phyloP scores from a whole-genome alignment of 75 land plant species.

The Sequoia sempervirens region DNA sequence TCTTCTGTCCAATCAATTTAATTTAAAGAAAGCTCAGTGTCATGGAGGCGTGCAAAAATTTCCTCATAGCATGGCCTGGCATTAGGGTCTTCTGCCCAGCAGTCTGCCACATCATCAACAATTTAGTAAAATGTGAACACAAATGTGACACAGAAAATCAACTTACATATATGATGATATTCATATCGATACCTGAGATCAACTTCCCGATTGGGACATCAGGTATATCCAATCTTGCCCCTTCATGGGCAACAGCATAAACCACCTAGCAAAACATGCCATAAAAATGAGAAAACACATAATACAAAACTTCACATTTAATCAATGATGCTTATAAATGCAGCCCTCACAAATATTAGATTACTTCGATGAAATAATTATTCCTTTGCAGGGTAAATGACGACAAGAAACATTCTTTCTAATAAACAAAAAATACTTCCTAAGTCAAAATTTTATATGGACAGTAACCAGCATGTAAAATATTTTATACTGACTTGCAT shows the following conservation, averaged over 20 bases:
- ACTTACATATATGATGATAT: background rate
- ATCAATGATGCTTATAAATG: background rate
- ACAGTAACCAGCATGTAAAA: background rate
- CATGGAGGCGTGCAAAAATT: conserved; percentile 76
- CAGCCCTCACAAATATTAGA: background rate
- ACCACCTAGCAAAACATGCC: conserved; percentile 52
- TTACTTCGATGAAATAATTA: conserved; percentile 1
- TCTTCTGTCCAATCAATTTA: conserved; percentile 9
- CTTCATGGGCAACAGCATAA: conserved; percentile 81
- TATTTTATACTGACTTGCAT: conserved; percentile 46
- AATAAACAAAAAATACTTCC: background rate
- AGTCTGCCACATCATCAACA: conserved; percentile 42
- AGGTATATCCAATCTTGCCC: conserved; percentile 77
- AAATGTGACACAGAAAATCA: background rate
- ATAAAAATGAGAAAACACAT: background rate
- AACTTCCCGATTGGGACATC: conserved; percentile 84
- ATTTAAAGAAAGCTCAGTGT: conserved; percentile 63
- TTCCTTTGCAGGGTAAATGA: background rate
- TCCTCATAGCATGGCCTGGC: conserved; percentile 79
- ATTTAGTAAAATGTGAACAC: conserved; percentile 1
- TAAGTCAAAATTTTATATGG: background rate
- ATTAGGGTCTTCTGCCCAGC: conserved; percentile 73
- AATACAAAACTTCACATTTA: background rate
- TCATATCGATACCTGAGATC: conserved; percentile 55
- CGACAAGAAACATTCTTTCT: background rate